Evolutionary conservation across 129 eudicot species (phyloP).

Genomic region (Pulicaria dysenterica): DNA sequence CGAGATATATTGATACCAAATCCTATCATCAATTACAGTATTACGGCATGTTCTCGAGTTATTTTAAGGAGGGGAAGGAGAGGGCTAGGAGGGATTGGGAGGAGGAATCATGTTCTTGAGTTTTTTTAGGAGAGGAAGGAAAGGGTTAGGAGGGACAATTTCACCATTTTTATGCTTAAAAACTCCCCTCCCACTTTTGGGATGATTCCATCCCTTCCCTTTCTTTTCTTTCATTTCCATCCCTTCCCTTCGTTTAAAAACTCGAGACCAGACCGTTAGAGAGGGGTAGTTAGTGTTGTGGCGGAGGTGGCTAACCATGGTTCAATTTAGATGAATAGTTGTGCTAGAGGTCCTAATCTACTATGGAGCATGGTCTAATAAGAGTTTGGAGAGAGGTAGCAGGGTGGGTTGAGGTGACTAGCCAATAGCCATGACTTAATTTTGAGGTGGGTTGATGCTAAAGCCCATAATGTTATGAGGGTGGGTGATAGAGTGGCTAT

Average conservation of each 20-base stretch:
- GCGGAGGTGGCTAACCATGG: conserved; percentile 9
- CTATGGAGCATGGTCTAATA: conserved; percentile 19
- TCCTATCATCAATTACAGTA: not conserved
- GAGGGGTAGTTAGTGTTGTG: not conserved
- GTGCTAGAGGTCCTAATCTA: not conserved
- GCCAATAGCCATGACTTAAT: conserved; percentile 7
- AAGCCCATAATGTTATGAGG: not conserved
- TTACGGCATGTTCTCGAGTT: too few relatives aligned
- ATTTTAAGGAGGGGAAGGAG: too few relatives aligned
- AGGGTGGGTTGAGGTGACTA: not conserved
- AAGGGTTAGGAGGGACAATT: too few relatives aligned
- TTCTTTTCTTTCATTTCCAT: too few relatives aligned
- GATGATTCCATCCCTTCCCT: too few relatives aligned
- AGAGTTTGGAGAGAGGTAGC: not conserved
- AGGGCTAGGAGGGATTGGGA: too few relatives aligned
- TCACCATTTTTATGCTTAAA: too few relatives aligned
- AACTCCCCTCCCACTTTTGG: too few relatives aligned
- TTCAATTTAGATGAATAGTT: not conserved
- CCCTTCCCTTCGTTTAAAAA: too few relatives aligned
- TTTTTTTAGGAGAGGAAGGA: too few relatives aligned
- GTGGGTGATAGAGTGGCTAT: not conserved
- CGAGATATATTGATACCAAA: conserved; percentile 5
- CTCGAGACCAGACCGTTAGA: too few relatives aligned
- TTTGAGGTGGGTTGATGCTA: not conserved
- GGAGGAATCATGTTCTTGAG: too few relatives aligned